Conservation (phyloP, 2,329 filamentous ascomycete genomes). For the Arthrobotrys iridis region DNA sequence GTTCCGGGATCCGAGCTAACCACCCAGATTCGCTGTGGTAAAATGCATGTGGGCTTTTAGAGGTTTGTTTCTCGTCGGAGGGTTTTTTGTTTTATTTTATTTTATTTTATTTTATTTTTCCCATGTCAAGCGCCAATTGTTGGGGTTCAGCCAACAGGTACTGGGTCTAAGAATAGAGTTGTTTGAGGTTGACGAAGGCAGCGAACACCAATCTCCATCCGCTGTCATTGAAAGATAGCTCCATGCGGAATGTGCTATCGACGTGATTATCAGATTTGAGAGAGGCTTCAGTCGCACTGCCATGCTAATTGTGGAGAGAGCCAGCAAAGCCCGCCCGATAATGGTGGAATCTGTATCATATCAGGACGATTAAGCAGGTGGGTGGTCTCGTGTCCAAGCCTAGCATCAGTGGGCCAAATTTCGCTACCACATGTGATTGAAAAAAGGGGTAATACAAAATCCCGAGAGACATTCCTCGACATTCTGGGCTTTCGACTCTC, state of each 20-base stretch:
- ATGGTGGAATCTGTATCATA: background rate
- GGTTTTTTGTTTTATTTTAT: background rate
- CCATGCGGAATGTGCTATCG: slow-evolving; percentile 35
- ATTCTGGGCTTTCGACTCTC: background rate
- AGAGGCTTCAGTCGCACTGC: slow-evolving; percentile 18
- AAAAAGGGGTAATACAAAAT: slow-evolving; percentile 10
- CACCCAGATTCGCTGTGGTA: slow-evolving; percentile 8
- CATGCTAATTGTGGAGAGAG: slow-evolving; percentile 9
- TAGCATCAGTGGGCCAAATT: slow-evolving; percentile 19
- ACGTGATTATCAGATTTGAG: slow-evolving; percentile 11
- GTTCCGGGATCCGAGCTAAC: slow-evolving; percentile 5
- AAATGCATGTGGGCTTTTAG: too few species aligned
- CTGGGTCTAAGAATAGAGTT: slow-evolving; percentile 48
- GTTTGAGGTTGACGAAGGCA: slow-evolving; percentile 45
- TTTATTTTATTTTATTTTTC: too few species aligned
- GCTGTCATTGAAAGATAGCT: background rate
- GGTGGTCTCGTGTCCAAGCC: background rate
- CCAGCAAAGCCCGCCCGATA: slow-evolving; percentile 8
- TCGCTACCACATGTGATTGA: slow-evolving; percentile 21
- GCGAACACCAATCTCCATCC: background rate
- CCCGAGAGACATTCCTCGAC: background rate
- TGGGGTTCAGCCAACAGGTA: slow-evolving; percentile 9
- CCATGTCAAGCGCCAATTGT: slow-evolving; percentile 27
- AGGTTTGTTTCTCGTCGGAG: background rate
- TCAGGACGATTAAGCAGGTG: slow-evolving; percentile 26